Percentiles rank a stretch among this genome's conserved stretches.
phyloP scores from a whole-genome alignment of 495 filamentous ascomycete species.

The Penicillium antarcticum region DNA sequence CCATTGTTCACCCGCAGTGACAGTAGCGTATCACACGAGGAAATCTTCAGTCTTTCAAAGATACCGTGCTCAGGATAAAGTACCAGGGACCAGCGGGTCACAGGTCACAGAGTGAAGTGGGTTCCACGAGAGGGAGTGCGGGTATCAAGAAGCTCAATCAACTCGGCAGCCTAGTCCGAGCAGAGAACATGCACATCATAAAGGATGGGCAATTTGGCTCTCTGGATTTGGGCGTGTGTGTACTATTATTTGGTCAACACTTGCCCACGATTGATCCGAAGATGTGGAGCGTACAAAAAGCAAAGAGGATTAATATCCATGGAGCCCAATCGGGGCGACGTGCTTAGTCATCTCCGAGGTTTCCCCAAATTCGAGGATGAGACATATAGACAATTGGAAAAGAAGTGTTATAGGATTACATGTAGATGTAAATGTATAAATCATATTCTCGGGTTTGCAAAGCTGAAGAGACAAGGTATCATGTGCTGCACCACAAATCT shows the following conservation, averaged over 20 bases:
- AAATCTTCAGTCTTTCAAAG: not conserved
- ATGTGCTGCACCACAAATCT: conserved; percentile 3
- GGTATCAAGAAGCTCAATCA: conserved; percentile 12
- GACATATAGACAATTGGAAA: not conserved
- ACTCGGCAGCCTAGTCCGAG: conserved; percentile 19
- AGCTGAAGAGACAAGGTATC: conserved; percentile 2
- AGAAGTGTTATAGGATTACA: not conserved
- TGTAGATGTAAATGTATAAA: conserved; percentile 1
- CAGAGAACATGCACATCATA: conserved; percentile 11
- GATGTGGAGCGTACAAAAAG: not conserved
- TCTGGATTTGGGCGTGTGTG: not conserved
- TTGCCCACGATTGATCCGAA: not conserved
- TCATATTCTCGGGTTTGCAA: conserved; percentile 1
- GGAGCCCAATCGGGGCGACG: not conserved
- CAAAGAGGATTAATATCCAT: not conserved
- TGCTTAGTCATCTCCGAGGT: not conserved
- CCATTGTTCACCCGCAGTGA: conserved; percentile 29
- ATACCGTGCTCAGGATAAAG: not conserved
- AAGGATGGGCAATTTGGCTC: not conserved
- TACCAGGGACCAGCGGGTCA: not conserved
- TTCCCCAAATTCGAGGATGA: not conserved
- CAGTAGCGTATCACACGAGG: not conserved
- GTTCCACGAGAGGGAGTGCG: conserved; percentile 13
- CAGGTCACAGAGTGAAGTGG: conserved; percentile 2
- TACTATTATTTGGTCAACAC: too few species aligned